These are phyloP conservation scores for Hammondia hammondi DNA, from an alignment of 169 alveolate species.

Conservation along the genomic window DNA sequence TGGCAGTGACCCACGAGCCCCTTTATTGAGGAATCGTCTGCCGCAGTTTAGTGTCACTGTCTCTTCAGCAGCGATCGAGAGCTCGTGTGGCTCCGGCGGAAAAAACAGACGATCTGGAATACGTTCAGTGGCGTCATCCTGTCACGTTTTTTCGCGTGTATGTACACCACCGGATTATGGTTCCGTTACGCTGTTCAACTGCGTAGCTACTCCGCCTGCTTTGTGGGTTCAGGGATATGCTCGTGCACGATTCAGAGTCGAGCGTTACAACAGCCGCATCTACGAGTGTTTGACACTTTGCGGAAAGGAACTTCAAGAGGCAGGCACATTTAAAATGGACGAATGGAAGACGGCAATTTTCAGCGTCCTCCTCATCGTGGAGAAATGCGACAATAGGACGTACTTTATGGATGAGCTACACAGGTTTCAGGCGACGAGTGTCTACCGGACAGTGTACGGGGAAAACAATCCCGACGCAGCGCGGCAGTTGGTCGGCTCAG, in stretches of 20 bases:
- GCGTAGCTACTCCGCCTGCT: background rate
- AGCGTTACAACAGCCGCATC: slow-evolving; percentile 25
- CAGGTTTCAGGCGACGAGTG: background rate
- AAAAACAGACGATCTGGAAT: too few relatives aligned
- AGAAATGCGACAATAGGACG: slow-evolving; percentile 36
- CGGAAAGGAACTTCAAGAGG: slow-evolving; percentile 10
- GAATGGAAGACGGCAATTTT: slow-evolving; percentile 25
- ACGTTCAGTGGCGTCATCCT: too few relatives aligned
- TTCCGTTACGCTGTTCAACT: background rate
- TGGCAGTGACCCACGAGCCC: too few relatives aligned
- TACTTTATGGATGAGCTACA: slow-evolving; percentile 31
- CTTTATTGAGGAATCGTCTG: too few relatives aligned
- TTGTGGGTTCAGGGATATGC: slow-evolving; percentile 7
- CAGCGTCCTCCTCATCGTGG: slow-evolving; percentile 28
- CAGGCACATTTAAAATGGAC: background rate
- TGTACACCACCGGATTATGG: background rate
- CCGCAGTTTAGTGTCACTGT: too few relatives aligned
- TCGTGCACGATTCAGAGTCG: background rate
- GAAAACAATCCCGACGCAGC: background rate
- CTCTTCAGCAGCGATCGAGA: too few relatives aligned
- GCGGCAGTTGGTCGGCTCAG: background rate
- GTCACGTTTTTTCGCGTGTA: too few relatives aligned
- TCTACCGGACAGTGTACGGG: background rate
- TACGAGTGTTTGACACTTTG: slow-evolving; percentile 24
- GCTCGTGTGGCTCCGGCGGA: too few relatives aligned